Conservation (phyloP, 768 basidiomycete species). For the Termitomyces sp. region DNA sequence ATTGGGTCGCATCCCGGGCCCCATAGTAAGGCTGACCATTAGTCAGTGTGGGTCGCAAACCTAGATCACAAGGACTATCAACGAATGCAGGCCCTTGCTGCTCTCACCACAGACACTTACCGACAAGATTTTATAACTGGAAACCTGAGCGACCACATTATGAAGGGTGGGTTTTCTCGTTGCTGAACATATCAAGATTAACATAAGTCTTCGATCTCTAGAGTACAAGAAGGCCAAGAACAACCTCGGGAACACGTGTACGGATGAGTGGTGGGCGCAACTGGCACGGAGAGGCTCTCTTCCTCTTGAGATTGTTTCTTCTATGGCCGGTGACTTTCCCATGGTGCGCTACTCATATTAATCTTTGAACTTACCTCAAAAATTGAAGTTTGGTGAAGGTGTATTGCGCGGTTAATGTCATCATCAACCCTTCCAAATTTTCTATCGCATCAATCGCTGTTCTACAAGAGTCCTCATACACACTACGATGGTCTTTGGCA, state of each 20-base stretch:
- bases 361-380: not conserved
- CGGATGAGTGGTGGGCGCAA: constrained; percentile 19
- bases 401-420: constrained; percentile 31
- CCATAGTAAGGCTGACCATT: not conserved
- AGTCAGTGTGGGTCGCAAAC: constrained; percentile 24
- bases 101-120: constrained; percentile 23
- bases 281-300: constrained; percentile 9
- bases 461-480: constrained; percentile 32
- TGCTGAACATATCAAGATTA: not conserved
- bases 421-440: constrained; percentile 29
- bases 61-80: constrained; percentile 25
- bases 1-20: not conserved
- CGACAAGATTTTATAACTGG: constrained; percentile 37
- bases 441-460: constrained; percentile 37
- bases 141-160: constrained; percentile 28
- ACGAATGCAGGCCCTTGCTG: constrained; percentile 28
- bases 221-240: constrained; percentile 26
- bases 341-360: constrained; percentile 20
- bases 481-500: constrained; percentile 23
- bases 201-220: constrained; percentile 3
- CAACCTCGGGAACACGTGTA: constrained; percentile 19
- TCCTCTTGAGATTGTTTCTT: constrained; percentile 13
- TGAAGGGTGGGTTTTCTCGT: constrained; percentile 19
- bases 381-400: constrained; percentile 18
- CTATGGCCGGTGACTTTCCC: constrained; percentile 25